A percentile compares a stretch with the other conserved stretches of the same genome.
These are phyloP conservation scores for Bacterosira constricta DNA, from an alignment of 108 stramenopile species.

Conservation along the genomic window DNA sequence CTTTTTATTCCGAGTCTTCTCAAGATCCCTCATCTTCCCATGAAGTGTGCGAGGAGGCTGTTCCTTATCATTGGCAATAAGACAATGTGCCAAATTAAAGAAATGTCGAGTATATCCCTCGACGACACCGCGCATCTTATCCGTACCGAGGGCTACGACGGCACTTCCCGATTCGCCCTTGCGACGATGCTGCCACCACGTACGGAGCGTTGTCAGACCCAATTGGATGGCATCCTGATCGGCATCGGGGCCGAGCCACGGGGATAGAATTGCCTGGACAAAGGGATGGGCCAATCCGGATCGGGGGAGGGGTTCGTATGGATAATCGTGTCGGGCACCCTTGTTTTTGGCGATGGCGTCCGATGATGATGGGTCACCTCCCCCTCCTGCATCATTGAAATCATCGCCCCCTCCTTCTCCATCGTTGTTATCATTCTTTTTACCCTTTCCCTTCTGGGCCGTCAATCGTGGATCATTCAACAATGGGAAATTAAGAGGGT, in stretches of 20 bases:
- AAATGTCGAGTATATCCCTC: constrained; percentile 94
- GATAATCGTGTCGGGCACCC: constrained; percentile 61
- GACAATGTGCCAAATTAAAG: constrained; percentile 82
- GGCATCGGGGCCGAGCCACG: constrained; percentile 90
- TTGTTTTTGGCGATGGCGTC: constrained; percentile 17
- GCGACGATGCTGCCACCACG: constrained; percentile 94
- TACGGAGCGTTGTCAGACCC: constrained; percentile 84
- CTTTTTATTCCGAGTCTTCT: constrained; percentile 72
- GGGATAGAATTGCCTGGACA: constrained; percentile 88
- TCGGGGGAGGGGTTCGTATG: constrained; percentile 90
- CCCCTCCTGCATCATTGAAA: constrained; percentile 6
- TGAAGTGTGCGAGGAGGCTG: constrained; percentile 83
- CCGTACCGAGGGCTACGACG: constrained; percentile 83
- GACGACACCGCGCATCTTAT: constrained; percentile 91
- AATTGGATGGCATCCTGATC: constrained; percentile 89
- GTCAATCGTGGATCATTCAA: constrained; percentile 56
- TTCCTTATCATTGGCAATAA: constrained; percentile 84
- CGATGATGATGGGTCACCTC: neutral
- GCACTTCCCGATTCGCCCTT: constrained; percentile 89
- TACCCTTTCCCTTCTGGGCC: constrained; percentile 4
- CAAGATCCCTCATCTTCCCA: constrained; percentile 80
- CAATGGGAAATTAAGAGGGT: constrained; percentile 75
- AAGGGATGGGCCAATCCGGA: constrained; percentile 87
- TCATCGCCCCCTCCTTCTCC: neutral
- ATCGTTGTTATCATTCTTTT: constrained; percentile 7